Conservation (phyloP, 208 protist species). For the Lotmaria passim region DNA sequence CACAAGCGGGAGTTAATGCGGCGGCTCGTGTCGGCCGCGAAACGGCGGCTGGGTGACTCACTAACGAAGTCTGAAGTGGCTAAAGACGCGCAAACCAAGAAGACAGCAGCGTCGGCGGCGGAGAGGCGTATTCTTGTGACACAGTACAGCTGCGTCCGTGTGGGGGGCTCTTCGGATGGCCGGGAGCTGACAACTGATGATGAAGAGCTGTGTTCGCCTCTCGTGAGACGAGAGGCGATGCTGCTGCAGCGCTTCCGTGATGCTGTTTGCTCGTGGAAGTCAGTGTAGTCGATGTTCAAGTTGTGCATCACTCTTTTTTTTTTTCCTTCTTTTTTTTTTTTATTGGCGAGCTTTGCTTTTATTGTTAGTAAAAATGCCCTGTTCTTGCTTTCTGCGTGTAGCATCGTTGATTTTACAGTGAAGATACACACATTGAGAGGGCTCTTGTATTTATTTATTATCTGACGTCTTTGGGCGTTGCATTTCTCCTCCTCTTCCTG, state of each 20-base stretch:
- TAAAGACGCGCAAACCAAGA: no score
- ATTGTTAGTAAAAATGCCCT: no score
- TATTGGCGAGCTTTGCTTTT: no score
- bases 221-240: conserved; percentile 4
- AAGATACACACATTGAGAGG: no score
- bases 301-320: neutral
- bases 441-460: no score
- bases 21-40: neutral
- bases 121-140: conserved; percentile 11
- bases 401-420: no score
- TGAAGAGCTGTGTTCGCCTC: neutral
- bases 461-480: no score
- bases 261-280: conserved; percentile 20
- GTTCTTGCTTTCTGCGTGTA: no score
- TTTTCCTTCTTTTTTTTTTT: conserved; percentile 12
- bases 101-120: neutral
- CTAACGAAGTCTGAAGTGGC: no score
- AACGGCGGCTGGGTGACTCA: neutral
- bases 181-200: neutral
- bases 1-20: neutral
- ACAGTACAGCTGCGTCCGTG: conserved; percentile 24
- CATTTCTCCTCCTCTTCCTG: no score
- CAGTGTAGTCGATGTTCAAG: neutral
- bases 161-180: neutral
- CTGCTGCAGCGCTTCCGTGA: conserved; percentile 28